These are phyloP conservation scores for Cucurbita ficifolia DNA, from an alignment of 306 rosid genomes.

Conservation along the genomic window DNA sequence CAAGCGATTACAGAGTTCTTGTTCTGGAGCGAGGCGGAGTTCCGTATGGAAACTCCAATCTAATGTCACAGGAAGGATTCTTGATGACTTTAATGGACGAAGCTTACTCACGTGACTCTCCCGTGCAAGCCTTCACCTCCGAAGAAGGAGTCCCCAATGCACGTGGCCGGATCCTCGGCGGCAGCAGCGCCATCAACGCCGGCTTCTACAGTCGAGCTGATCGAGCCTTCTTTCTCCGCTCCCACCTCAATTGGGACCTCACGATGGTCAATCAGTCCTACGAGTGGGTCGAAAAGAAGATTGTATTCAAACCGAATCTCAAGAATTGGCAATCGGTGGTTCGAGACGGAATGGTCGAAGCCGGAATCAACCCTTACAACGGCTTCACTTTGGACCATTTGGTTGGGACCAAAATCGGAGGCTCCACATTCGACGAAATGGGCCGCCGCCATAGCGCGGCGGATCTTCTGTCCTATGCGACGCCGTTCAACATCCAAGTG, in stretches of 20 bases:
- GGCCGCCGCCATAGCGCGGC: slow-evolving; percentile 71
- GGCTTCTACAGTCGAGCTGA: slow-evolving; percentile 91
- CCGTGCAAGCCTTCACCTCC: slow-evolving; percentile 54
- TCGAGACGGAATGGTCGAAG: slow-evolving; percentile 62
- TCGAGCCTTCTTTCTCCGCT: slow-evolving; percentile 27
- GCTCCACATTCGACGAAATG: slow-evolving; percentile 52
- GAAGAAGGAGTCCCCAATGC: slow-evolving; percentile 88
- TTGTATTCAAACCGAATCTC: slow-evolving; percentile 51
- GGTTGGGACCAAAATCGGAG: slow-evolving; percentile 71
- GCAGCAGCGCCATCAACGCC: slow-evolving; percentile 84
- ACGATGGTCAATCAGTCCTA: slow-evolving; percentile 49
- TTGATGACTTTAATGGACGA: slow-evolving; percentile 32
- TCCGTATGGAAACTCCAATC: slow-evolving; percentile 16
- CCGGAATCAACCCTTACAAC: slow-evolving; percentile 63
- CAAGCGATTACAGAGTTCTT: slow-evolving; percentile 35
- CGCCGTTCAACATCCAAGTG: slow-evolving; percentile 27
- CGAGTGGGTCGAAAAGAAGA: slow-evolving; percentile 61
- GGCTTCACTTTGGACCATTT: slow-evolving; percentile 61
- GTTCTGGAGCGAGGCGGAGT: slow-evolving; percentile 68
- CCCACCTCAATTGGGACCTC: slow-evolving; percentile 38
- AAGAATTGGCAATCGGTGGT: slow-evolving; percentile 72
- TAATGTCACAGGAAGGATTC: slow-evolving; percentile 83
- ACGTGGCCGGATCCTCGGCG: slow-evolving; percentile 85
- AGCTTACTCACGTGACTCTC: slow-evolving; percentile 28
- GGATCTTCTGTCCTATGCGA: slow-evolving; percentile 42